Conservation (phyloP, 495 filamentous ascomycete genomes). For the Cryomyces minteri region DNA sequence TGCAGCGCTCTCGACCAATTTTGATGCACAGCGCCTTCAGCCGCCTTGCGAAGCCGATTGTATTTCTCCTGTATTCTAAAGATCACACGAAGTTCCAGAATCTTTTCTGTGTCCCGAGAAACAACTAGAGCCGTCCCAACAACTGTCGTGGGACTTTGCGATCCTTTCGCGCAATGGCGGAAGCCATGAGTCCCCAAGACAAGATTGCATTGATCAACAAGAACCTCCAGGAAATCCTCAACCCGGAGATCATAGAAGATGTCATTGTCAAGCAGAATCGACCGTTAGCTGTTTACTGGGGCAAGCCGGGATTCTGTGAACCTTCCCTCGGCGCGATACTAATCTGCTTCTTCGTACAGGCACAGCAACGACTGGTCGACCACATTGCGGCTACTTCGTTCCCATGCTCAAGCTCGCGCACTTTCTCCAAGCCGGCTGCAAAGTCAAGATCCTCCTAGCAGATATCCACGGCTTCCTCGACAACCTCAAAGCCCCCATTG, state of each 20-base stretch:
- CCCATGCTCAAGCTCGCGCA: conserved; percentile 78
- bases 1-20: too few species aligned
- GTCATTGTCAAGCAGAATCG: conserved; percentile 49
- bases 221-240: conserved; percentile 71
- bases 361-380: conserved; percentile 64
- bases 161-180: background rate
- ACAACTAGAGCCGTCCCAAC: too few species aligned
- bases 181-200: conserved; percentile 11
- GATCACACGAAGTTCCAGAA: too few species aligned
- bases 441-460: conserved; percentile 56
- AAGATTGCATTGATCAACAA: conserved; percentile 55
- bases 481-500: conserved; percentile 69
- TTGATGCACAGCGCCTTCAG: too few species aligned
- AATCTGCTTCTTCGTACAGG: conserved; percentile 18
- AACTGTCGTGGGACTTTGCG: too few species aligned
- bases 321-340: background rate
- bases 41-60: too few species aligned
- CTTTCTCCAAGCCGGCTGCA: conserved; percentile 66
- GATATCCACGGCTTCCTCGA: conserved; percentile 60
- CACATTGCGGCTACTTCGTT: conserved; percentile 74
- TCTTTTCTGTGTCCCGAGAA: too few species aligned
- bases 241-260: conserved; percentile 67
- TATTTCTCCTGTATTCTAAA: too few species aligned
- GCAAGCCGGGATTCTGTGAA: conserved; percentile 20
- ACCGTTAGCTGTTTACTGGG: conserved; percentile 71